Evolutionary conservation across 2,329 filamentous ascomycete genomes (phyloP).

Genomic region (Stagonosporopsis rhizophila): DNA sequence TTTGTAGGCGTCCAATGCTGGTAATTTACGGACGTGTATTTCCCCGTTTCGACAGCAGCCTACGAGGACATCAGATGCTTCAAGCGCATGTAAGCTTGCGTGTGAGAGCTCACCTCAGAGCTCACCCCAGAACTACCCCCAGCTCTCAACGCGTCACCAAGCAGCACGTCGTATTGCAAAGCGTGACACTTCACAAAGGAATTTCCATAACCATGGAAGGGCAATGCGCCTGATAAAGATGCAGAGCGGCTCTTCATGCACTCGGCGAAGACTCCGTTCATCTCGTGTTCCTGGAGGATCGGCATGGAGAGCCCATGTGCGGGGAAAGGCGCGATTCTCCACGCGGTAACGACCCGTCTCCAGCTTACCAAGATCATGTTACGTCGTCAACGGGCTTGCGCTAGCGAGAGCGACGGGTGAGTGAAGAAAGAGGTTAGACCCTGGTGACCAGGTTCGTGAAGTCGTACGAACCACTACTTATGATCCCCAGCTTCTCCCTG

Average conservation of each 20-base stretch:
- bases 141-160: not conserved
- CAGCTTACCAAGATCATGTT: conserved; percentile 16
- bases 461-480: conserved; percentile 25
- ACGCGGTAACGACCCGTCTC: conserved; percentile 25
- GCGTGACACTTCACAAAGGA: not conserved
- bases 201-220: not conserved
- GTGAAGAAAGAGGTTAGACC: conserved; percentile 21
- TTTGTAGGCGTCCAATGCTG: conserved; percentile 14
- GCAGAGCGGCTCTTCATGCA: conserved; percentile 5
- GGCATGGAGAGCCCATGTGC: conserved; percentile 29
- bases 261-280: conserved; percentile 26
- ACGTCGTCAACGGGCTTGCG: conserved; percentile 21
- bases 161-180: not conserved
- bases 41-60: conserved; percentile 6
- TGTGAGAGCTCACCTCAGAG: conserved; percentile 7
- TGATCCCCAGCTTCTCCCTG: conserved; percentile 21
- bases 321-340: conserved; percentile 33
- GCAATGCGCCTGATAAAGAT: conserved; percentile 3
- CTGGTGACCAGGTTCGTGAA: conserved; percentile 30
- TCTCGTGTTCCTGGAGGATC: conserved; percentile 37
- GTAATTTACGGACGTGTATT: not conserved
- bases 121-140: not conserved
- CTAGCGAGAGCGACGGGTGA: conserved; percentile 14
- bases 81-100: conserved; percentile 17
- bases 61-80: conserved; percentile 17